phyloP scores from a whole-genome alignment of 75 land plant genomes.

The Gnetum montanum region DNA sequence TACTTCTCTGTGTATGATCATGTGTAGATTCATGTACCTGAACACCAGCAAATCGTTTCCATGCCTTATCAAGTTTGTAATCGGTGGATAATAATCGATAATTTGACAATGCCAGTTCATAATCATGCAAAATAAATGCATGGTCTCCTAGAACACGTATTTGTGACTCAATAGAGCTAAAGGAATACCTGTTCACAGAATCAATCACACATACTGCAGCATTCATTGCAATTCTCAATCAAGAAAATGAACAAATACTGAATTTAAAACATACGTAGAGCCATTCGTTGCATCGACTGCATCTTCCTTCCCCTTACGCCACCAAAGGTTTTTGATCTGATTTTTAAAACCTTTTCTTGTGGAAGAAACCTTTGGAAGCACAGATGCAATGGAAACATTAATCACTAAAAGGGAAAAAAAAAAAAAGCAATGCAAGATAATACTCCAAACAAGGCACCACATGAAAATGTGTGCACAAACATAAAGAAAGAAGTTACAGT shows the following conservation, averaged over 20 bases:
- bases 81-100: constrained; percentile 93
- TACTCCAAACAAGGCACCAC: not conserved
- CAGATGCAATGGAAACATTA: not conserved
- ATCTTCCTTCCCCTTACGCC: constrained; percentile 99
- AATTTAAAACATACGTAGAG: constrained; percentile 64
- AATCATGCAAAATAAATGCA: constrained; percentile 98
- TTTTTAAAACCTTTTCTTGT: constrained; percentile 93
- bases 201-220: not conserved
- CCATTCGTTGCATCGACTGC: constrained; percentile 49
- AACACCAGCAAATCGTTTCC: constrained; percentile 97
- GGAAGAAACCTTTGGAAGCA: constrained; percentile 89
- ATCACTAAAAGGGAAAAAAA: too few relatives aligned
- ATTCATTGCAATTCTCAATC: not conserved
- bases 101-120: constrained; percentile 96
- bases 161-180: constrained; percentile 93
- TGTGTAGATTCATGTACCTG: constrained; percentile 73
- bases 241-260: too few relatives aligned
- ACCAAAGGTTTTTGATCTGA: constrained; percentile 96
- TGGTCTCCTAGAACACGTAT: constrained; percentile 92
- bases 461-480: not conserved
- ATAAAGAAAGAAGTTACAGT: not conserved
- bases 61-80: constrained; percentile 92
- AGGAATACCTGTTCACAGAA: constrained; percentile 60
- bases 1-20: too few relatives aligned
- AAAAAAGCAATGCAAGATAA: constrained; percentile 1